Base-by-base conservation (phyloP, 2,329 filamentous ascomycete species). In the Hymenotorrendiella dingleyae region DNA sequence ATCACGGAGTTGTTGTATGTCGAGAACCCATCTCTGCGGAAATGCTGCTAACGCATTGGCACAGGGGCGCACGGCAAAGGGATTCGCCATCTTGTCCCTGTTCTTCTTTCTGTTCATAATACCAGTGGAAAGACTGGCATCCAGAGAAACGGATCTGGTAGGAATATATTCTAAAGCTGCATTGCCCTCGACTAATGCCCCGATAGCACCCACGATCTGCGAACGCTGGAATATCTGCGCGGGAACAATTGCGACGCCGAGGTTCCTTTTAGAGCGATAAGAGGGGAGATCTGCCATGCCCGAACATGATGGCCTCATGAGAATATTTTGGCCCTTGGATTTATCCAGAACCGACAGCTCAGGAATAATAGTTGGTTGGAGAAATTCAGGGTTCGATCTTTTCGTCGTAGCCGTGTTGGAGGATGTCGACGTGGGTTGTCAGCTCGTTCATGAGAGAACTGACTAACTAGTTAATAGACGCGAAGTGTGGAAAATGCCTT, bases 291-390 rank as follows among this genome's bases (percentile, higher is more conserved):
- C 62, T 68, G 76, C 73, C 73, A 82, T 82, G 78, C 71, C 77
- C 71, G 77, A 78, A 69, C 73, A 80, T 73, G 78, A 93, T 86
- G 90, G 86, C 61, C 74, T 97, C 72, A 88, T 97, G 82, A 88
- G 93, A 72, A 82, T 98, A 70, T 97, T 98, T 71, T 98, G 93
- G 93, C 94, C 93, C 59, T 85, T 85, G 60, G 90, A 94, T 68
- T 80, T 87, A 59, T 74, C 78, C 42, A 76, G 73, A 64, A 85
- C 82, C 42, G 77, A 80, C 54, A 73, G 78, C 44, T 79, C 87
- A 30, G 93, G 91, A 33, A 86, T 96, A 47, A 80, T 98, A 52
- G 86, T 98, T 35, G 93, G 93, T 59, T 98, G 91, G 88, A 81
- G 85, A 58, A 98, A 98, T 65, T 96, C 91, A 27, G 82, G 84